Base-by-base conservation (phyloP, 495 filamentous ascomycete genomes). In the Trichoderma parareesei region DNA sequence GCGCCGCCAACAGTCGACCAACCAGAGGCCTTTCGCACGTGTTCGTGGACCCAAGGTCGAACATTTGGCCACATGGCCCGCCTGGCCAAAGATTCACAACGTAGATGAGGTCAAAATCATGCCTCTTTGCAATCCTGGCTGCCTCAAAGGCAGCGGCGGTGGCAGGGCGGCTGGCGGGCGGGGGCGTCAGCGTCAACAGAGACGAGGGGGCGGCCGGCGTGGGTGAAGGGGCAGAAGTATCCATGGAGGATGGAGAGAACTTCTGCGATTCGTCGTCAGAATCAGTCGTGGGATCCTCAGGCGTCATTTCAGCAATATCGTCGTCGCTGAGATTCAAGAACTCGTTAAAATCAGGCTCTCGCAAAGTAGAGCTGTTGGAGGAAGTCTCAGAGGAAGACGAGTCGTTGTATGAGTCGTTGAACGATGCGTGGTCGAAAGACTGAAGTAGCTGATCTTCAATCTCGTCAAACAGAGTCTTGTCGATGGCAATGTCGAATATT, bases 271-370 rank as follows among this genome's bases (percentile, higher is more conserved):
- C 5, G 38, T 46, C 13, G 27, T 33, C 27, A 38, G 53, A 40
- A n/a, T 38, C 49, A 1, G 60, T 9, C 8, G 27, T 38, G 0
- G 69, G 65, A 8, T 67, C 68, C 14, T 72, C 42, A 0, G 67
- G 68, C 0, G 72, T 69, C 35, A 65, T 71, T 57, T 80, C 79
- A 18, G 78, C 76, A 37, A 82, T 75, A 49, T 81, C 78, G 37
- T 81, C 78, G 63, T 82, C 79, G 66, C 72, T 74, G 3, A 82
- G 72, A 4, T 72, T 67, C 57, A 77, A 71, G 61, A 82, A 82
- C 9, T 82, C 79, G 8, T 72, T 71, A 38, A 82, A 67, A 27
- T 70, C 75, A n/a, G 79, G 79, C 46, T 81, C 78, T 41, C 62
- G 69, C 5, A 81, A 71, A 14, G 69, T 60, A 1, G 66, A 38